These are phyloP conservation scores for Rhizopogon vinicolor DNA, from an alignment of 768 basidiomycete species.

Conservation along the genomic window DNA sequence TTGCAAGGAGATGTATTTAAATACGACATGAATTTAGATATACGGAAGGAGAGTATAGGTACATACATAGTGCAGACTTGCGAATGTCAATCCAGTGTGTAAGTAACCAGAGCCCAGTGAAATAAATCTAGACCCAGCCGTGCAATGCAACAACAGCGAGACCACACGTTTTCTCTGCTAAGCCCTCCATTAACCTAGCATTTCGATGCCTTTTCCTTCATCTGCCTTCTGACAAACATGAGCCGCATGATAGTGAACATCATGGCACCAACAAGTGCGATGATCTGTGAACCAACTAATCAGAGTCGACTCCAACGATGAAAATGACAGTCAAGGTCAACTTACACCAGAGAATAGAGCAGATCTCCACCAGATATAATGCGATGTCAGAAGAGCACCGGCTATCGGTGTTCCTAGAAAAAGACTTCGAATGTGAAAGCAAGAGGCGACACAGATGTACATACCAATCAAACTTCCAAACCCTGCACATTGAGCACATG, in stretches of 20 bases:
- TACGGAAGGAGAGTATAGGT: too few relatives aligned
- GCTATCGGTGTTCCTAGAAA: constrained; percentile 46
- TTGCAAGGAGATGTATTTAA: too few relatives aligned
- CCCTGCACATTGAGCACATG: neutral
- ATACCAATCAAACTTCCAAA: constrained; percentile 16
- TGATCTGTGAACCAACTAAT: neutral
- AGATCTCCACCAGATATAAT: constrained; percentile 54
- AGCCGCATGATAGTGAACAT: neutral
- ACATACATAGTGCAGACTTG: too few relatives aligned
- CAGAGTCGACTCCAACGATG: neutral
- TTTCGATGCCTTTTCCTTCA: neutral
- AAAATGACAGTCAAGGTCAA: neutral
- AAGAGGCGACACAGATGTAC: constrained; percentile 5
- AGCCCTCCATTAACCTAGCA: too few relatives aligned
- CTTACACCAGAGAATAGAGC: constrained; percentile 44
- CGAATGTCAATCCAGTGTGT: too few relatives aligned
- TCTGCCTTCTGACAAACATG: neutral
- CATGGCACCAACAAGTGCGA: neutral
- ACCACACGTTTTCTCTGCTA: too few relatives aligned
- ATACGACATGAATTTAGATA: too few relatives aligned
- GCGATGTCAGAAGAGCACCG: constrained; percentile 49
- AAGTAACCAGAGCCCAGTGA: too few relatives aligned
- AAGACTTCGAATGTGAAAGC: neutral
- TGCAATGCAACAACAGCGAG: too few relatives aligned
- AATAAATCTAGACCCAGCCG: too few relatives aligned